Evolutionary conservation across 2,329 filamentous ascomycete genomes (phyloP), one percentile per base, ranked within the genome.

Genomic region (Botrytis aclada): DNA sequence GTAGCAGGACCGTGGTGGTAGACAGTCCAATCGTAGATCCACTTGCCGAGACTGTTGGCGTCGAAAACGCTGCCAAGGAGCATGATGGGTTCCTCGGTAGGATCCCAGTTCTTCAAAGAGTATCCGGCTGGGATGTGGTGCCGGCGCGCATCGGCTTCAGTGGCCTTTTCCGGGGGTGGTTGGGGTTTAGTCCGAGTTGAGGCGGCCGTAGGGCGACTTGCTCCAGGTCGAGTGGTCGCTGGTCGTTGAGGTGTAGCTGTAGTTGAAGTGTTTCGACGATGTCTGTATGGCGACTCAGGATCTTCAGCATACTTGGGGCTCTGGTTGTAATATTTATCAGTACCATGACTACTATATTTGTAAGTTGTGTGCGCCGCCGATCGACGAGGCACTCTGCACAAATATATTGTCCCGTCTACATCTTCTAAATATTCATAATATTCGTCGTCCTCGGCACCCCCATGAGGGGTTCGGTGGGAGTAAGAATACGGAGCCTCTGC

Each of bases 11-110:
- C 93, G 77, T 97, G 91, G 81, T 92, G 91, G 85, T 93, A 97
- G 76, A 98, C 93, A 29, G 96, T 98, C 96, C 96, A 99, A 86
- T 98, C 96, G 83, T 97, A 99, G 80, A 99, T 97, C 96, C 96
- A 99, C 84, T 98, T 98, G 80, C 96, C 96, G 43, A 99, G 88
- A 39, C 94, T 97, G 87, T 98, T 98, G 80, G 95, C 93, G 81
- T 98, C 96, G 80, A 98, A 98, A 72, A 98, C 96, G 81, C 93
- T 97, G 69, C 96, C 96, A 34, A 98, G 88, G 39, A 99, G 88
- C 81, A 98, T 91, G 81, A 99, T 98, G 69, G 96, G 96, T 78
- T 94, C 90, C 85, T 98, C 95, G 41, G 89, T 90, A 0, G 95
- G 95, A 81, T 99, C 96, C 96, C 96, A 98, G 85, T 98, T 97